phyloP scores from a whole-genome alignment of 352 stramenopile species.

The Pythium guiyangense region DNA sequence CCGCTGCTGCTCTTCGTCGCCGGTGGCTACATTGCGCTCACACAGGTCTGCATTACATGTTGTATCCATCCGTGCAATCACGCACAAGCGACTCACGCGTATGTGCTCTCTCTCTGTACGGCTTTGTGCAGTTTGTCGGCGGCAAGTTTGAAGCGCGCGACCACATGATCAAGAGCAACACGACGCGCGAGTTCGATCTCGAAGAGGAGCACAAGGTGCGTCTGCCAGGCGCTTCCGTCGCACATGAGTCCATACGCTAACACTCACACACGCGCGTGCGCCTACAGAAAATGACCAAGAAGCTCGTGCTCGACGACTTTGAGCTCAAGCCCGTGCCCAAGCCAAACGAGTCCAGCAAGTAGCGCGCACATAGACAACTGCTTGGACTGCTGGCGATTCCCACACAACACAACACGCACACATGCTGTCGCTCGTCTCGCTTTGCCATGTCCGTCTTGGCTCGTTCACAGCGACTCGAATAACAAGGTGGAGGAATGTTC shows the following conservation, averaged over 20 bases:
- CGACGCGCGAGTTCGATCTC: conserved; percentile 72
- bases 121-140: conserved; percentile 53
- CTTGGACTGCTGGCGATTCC: not conserved
- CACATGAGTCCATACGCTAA: not conserved
- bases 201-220: conserved; percentile 84
- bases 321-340: conserved; percentile 82
- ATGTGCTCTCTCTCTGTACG: conserved; percentile 1
- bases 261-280: not conserved
- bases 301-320: conserved; percentile 78
- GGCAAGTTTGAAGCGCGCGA: conserved; percentile 83
- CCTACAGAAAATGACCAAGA: conserved; percentile 82
- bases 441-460: no score
- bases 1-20: conserved; percentile 82
- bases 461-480: not conserved
- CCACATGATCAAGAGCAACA: conserved; percentile 80
- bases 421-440: not conserved
- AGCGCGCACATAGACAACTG: not conserved
- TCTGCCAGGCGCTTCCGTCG: not conserved
- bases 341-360: conserved; percentile 26
- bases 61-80: not conserved
- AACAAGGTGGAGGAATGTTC: not conserved
- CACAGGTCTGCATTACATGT: conserved; percentile 38
- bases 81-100: not conserved
- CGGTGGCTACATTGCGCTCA: conserved; percentile 68
- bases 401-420: not conserved